phyloP scores from a whole-genome alignment of 2,329 filamentous ascomycete genomes.

The Diaporthe sp. region DNA sequence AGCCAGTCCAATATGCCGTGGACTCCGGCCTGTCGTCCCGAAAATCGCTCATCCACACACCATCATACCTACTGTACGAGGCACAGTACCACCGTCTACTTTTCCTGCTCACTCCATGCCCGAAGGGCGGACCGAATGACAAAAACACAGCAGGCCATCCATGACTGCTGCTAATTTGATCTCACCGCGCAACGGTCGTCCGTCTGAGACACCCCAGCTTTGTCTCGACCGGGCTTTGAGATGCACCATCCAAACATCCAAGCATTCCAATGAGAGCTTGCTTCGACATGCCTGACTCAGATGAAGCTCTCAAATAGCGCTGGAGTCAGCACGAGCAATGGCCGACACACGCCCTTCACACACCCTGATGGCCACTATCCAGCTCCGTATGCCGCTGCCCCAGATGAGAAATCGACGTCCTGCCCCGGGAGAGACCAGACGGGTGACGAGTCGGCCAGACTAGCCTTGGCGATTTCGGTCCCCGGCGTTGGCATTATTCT shows the following conservation, averaged over 20 bases:
- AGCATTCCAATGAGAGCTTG: constrained; percentile 9
- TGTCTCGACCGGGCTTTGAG: constrained; percentile 12
- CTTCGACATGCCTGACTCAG: constrained; percentile 24
- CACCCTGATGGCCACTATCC: constrained; percentile 4
- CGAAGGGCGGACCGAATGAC: constrained; percentile 2
- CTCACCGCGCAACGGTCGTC: constrained; percentile 23
- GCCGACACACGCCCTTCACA: background rate
- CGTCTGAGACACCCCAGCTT: constrained; percentile 8
- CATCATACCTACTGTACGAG: background rate
- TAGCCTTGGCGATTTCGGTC: constrained; percentile 32
- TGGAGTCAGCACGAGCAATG: constrained; percentile 7
- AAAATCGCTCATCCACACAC: constrained; percentile 33
- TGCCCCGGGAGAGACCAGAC: background rate
- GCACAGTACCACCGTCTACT: background rate
- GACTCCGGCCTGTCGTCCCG: constrained; percentile 25
- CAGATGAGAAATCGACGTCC: constrained; percentile 18
- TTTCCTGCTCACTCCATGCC: background rate
- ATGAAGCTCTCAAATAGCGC: background rate
- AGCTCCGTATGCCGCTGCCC: constrained; percentile 8
- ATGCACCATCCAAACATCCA: constrained; percentile 17
- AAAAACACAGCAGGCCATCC: background rate
- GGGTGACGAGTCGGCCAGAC: constrained; percentile 20
- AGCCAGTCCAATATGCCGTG: background rate
- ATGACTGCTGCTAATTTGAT: constrained; percentile 9
- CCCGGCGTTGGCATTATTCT: constrained; percentile 35